Conservation (phyloP, 2,329 filamentous ascomycete species). For the Coleophoma cylindrospora region DNA sequence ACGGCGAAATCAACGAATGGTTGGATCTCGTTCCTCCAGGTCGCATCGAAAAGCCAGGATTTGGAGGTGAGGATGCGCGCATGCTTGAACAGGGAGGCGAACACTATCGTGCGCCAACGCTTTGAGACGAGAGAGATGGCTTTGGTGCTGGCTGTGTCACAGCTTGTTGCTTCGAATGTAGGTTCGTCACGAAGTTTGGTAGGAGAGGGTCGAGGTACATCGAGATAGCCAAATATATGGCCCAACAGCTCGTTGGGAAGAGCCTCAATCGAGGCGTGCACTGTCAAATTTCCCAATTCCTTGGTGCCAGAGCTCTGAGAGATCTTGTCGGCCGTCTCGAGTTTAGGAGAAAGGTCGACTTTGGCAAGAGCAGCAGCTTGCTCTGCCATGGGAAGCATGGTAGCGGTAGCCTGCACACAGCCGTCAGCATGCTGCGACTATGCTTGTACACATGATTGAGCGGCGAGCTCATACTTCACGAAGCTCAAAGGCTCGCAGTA, state of each 20-base stretch:
- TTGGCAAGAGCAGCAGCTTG: too few species aligned
- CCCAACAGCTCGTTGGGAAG: constrained; percentile 59
- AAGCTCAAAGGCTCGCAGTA: too few species aligned
- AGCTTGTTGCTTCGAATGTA: constrained; percentile 33
- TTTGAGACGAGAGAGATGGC: constrained; percentile 46
- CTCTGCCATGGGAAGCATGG: too few species aligned
- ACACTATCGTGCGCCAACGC: constrained; percentile 44
- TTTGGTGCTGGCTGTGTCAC: constrained; percentile 43
- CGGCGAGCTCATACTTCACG: too few species aligned
- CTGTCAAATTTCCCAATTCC: too few species aligned
- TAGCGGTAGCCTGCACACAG: too few species aligned
- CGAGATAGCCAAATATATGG: constrained; percentile 51
- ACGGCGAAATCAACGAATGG: constrained; percentile 31
- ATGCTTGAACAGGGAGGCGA: constrained; percentile 55
- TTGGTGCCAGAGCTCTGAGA: too few species aligned
- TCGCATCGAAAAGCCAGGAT: constrained; percentile 9
- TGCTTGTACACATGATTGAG: too few species aligned
- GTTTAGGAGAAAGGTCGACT: too few species aligned
- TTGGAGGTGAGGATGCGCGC: constrained; percentile 32
- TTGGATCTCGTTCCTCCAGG: constrained; percentile 9
- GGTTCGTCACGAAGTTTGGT: constrained; percentile 44
- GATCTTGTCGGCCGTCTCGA: too few species aligned
- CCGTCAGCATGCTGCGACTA: too few species aligned
- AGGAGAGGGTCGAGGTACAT: constrained; percentile 42
- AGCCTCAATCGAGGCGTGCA: constrained; percentile 10